Evolutionary conservation across 2,329 filamentous ascomycete species (phyloP), one percentile per base, ranked within the genome.

Genomic region (Exophiala spinifera): DNA sequence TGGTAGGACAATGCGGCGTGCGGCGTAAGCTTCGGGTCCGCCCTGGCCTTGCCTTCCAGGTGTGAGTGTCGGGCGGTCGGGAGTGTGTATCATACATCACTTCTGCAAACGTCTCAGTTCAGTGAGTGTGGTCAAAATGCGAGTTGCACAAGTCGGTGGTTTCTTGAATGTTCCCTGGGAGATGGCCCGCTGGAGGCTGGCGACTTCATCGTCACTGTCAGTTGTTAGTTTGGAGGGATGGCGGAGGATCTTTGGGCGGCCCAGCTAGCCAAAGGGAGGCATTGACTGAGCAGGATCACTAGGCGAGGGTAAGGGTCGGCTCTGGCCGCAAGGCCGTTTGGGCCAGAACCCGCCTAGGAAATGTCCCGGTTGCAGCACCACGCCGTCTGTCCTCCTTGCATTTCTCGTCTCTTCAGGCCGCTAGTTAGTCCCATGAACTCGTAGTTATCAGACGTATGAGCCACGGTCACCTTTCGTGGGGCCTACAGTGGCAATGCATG

Each of bases 271-370:
- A 14, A 42, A 50, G 21, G 42, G 49, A 40, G 21, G 28, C 19
- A 40, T 34, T 37, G 15, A 45, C 17, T 23, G 42, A 31, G 11
- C 19, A 40, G 25, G 17, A n/a, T 39, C 36, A 19, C 36, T 21
- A 23, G 20, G 45, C 45, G 36, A 49, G 46, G 37, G 52, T 37
- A 40, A 55, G 52, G 52, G 46, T 46, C 52, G 52, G 52, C 46
- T 49, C 52, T 55, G 34, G 17, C 46, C 50, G 50, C 28, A 15
- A 46, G 50, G 33, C 46, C 43, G 50, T 36, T n/a, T 20, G 10
- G 8, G 20, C 40, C 19, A 21, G 6, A 3, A 11, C 20, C 42
- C 11, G 36, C 36, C 36, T 39, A 15, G 36, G 17, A 39, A 39
- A 39, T 15, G 4, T 39, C 36, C 36, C 14, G 14, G 15, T 19